Conservation (phyloP, 164 flowering plant genomes). For the Euptelea pleiosperma region DNA sequence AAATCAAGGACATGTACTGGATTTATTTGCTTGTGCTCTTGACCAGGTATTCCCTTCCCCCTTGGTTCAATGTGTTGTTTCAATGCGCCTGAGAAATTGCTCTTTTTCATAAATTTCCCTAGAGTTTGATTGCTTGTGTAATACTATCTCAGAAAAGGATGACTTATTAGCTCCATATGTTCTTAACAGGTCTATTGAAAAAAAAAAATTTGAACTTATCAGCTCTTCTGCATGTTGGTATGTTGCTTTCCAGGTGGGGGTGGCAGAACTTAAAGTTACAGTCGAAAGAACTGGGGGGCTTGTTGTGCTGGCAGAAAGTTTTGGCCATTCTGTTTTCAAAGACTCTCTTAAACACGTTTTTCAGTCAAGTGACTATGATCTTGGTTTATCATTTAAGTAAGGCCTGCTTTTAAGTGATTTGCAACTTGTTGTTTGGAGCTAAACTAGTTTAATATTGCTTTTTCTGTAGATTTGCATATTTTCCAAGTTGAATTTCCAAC, state of each 20-base stretch:
- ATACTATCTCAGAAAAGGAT: neutral
- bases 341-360: slow-evolving; percentile 79
- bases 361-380: slow-evolving; percentile 71
- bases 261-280: slow-evolving; percentile 91
- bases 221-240: slow-evolving; percentile 2
- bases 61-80: neutral
- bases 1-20: slow-evolving; percentile 91
- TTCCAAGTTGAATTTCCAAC: too few species aligned
- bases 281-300: slow-evolving; percentile 94
- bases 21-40: slow-evolving; percentile 92
- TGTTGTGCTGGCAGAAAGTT: slow-evolving; percentile 97
- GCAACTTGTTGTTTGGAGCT: neutral
- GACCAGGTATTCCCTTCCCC: slow-evolving; percentile 64
- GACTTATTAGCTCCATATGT: neutral
- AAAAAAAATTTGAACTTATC: neutral
- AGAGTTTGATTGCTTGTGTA: too few species aligned
- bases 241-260: slow-evolving; percentile 58
- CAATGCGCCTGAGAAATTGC: neutral
- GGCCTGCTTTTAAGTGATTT: slow-evolving; percentile 18
- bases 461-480: too few species aligned
- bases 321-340: slow-evolving; percentile 94
- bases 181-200: neutral
- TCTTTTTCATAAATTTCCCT: neutral
- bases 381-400: slow-evolving; percentile 83
- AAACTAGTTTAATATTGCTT: too few species aligned